Conservation (phyloP, 805 yeast species). For the Candida insectalens region DNA sequence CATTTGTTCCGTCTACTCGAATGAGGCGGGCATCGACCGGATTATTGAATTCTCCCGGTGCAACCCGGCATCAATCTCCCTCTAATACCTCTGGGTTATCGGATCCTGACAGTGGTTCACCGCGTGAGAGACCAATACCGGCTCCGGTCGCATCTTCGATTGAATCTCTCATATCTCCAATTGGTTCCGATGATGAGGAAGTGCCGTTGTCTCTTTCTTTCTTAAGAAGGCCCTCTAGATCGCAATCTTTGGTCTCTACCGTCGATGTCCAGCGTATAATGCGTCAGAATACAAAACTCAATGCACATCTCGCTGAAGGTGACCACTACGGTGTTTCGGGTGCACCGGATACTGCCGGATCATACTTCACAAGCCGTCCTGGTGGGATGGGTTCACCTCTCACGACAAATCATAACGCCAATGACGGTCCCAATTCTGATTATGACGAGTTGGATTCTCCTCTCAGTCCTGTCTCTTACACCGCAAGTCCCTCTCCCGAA, state of each 20-base stretch:
- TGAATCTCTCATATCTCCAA: too few species aligned
- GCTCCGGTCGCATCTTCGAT: too few species aligned
- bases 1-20: slow-evolving; percentile 13
- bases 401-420: too few species aligned
- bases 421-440: too few species aligned
- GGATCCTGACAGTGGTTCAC: too few species aligned
- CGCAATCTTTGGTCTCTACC: slow-evolving; percentile 13
- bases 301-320: slow-evolving; percentile 8
- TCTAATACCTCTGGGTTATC: too few species aligned
- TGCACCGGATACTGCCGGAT: neutral
- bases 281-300: slow-evolving; percentile 23
- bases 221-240: slow-evolving; percentile 23
- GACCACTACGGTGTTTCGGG: neutral
- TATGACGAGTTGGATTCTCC: neutral
- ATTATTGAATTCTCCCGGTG: too few species aligned
- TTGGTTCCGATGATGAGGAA: slow-evolving; percentile 4
- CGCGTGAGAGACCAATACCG: too few species aligned
- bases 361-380: neutral
- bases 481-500: neutral
- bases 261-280: slow-evolving; percentile 14
- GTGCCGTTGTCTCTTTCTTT: slow-evolving; percentile 24
- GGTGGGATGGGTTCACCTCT: too few species aligned
- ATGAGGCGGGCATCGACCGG: too few species aligned
- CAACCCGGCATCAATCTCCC: too few species aligned
- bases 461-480: slow-evolving; percentile 1